Base-by-base conservation (phyloP, 495 filamentous ascomycete genomes). In the Amorphotheca resinae region DNA sequence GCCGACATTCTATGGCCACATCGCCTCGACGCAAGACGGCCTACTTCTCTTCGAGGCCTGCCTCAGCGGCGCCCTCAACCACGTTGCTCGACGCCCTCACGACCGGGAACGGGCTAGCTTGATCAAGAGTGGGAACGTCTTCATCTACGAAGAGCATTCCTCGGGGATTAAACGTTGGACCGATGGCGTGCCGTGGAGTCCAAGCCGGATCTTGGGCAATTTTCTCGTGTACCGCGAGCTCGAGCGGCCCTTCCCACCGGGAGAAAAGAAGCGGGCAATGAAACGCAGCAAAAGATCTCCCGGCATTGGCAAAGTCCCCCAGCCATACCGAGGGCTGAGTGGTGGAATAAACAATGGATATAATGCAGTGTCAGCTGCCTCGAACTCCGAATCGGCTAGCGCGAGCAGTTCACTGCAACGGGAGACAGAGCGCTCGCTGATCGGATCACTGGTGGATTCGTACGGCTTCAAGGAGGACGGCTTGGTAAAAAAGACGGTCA, bases 151-250 rank as follows among this genome's bases (percentile, higher is more conserved):
- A 55, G 85, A 93, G 56, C 76, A 82, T 42, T 77, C 82, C 0
- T 89, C 87, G 1, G 84, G 83, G 1, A 93, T 95, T 61, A 93
- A 89, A 63, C 73, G 88, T 31, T 95, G 88, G 88, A 95, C 88
- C 0, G 88, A 95, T 57, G 86, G 87, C 2, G 72, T 84, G 9
- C 76, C 76, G 14, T 95, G 88, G 88, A 89, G 83, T 53, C 87
- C 88, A 0, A 93, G 87, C 58, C 79, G 88, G 12, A 88, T 94
- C 25, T 63, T 91, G 33, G 81, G 79, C 33, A 93, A 94, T 52
- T 93, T 87, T 52, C 73, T 95, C 22, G 72, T 95, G 48, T 95
- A 95, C 57, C 80, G 88, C 16, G 84, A 95, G 54, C 67, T 93
- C 25, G 76, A 86, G 41, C 79, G 81, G 44, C 78, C 80, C 0